phyloP scores from a whole-genome alignment of 106 monocot genomes.

The Phalaenopsis equestris region DNA sequence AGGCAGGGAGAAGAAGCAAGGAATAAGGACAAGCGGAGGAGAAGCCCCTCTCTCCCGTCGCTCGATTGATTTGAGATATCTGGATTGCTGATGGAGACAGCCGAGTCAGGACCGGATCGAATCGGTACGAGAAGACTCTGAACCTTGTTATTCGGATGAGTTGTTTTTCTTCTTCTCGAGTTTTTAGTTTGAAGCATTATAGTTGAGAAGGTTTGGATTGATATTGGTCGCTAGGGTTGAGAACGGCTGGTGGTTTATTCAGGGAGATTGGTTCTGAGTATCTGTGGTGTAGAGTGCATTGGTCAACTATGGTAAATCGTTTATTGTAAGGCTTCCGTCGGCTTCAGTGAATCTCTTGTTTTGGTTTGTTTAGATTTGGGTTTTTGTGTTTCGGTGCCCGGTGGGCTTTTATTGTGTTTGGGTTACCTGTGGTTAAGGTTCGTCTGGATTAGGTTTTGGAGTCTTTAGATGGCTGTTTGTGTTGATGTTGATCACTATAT shows the following conservation, averaged over 20 bases:
- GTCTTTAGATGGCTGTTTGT: neutral
- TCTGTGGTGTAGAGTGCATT: neutral
- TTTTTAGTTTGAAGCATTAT: neutral
- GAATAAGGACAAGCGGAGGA: neutral
- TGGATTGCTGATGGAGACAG: slow-evolving; percentile 11
- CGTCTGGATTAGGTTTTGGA: neutral
- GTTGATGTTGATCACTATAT: neutral
- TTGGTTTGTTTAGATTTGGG: neutral
- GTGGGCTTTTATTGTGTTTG: neutral
- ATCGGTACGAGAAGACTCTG: slow-evolving; percentile 5
- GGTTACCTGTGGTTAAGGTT: neutral
- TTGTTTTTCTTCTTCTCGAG: neutral
- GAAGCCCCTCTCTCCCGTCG: neutral
- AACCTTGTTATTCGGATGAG: neutral
- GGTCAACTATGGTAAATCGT: no score
- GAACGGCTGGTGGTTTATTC: neutral
- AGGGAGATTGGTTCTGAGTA: neutral
- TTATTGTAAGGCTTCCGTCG: no score
- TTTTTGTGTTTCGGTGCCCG: neutral
- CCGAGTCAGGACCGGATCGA: slow-evolving; percentile 20
- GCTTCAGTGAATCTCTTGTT: neutral
- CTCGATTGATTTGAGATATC: slow-evolving; percentile 10
- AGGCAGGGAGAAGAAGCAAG: neutral
- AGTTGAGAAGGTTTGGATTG: neutral
- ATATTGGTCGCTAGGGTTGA: neutral